Evolutionary conservation across 2,329 filamentous ascomycete genomes (phyloP).

Genomic region (Fusarium aywerte): DNA sequence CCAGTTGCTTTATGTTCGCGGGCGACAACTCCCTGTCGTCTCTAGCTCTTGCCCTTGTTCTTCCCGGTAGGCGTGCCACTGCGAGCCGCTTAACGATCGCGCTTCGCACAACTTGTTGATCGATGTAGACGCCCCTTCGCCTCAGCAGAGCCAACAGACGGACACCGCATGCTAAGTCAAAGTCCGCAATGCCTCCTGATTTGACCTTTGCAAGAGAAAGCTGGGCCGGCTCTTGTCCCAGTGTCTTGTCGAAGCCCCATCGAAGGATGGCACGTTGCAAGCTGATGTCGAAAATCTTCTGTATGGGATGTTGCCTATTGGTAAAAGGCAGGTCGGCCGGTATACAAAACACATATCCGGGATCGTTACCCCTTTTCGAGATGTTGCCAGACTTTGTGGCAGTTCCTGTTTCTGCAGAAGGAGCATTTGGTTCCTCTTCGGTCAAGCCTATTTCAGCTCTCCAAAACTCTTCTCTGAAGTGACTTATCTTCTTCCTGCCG

Average conservation of each 20-base stretch:
- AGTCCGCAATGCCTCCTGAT: slow-evolving; percentile 35
- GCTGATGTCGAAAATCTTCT: slow-evolving; percentile 56
- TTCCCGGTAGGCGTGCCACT: slow-evolving; percentile 45
- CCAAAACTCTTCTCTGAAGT: slow-evolving; percentile 43
- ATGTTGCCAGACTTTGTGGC: background rate
- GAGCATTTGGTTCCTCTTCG: background rate
- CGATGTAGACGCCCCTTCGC: slow-evolving; percentile 51
- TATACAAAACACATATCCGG: slow-evolving; percentile 40
- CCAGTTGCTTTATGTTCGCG: slow-evolving; percentile 46
- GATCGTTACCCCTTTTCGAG: slow-evolving; percentile 3
- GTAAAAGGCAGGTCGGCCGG: slow-evolving; percentile 55
- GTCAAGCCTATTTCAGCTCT: slow-evolving; percentile 35
- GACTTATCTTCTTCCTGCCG: slow-evolving; percentile 20
- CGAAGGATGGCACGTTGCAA: slow-evolving; percentile 57
- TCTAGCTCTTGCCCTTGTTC: slow-evolving; percentile 45
- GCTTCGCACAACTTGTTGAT: slow-evolving; percentile 48
- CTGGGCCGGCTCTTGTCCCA: slow-evolving; percentile 40
- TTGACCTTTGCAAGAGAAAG: slow-evolving; percentile 21
- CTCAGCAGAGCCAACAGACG: slow-evolving; percentile 51
- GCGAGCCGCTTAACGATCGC: slow-evolving; percentile 48
- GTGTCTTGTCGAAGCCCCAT: slow-evolving; percentile 58
- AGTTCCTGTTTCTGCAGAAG: background rate
- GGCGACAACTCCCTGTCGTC: slow-evolving; percentile 48
- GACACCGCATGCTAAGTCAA: slow-evolving; percentile 53
- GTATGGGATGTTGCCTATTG: slow-evolving; percentile 59